These are phyloP conservation scores for Didymella pinodella DNA, from an alignment of 2,329 filamentous ascomycete species.

Conservation along the genomic window DNA sequence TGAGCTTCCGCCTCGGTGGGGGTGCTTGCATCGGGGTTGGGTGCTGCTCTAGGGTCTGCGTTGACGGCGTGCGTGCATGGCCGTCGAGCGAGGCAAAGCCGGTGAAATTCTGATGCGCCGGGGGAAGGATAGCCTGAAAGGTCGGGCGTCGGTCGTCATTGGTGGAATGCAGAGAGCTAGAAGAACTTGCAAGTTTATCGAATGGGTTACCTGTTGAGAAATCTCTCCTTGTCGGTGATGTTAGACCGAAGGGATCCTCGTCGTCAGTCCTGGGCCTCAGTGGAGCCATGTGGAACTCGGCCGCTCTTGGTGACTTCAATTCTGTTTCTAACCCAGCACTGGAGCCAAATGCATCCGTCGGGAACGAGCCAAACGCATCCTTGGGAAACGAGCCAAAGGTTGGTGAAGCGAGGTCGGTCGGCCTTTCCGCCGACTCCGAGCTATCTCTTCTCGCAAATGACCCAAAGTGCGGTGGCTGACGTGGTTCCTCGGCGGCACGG, in stretches of 20 bases:
- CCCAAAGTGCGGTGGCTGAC: constrained; percentile 1
- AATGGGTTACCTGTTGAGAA: constrained; percentile 46
- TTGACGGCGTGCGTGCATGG: constrained; percentile 41
- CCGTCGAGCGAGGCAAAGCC: constrained; percentile 49
- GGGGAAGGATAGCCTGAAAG: constrained; percentile 48
- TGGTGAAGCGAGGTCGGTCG: constrained; percentile 45
- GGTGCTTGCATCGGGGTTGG: constrained; percentile 22
- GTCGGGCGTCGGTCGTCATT: constrained; percentile 44
- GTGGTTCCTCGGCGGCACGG: constrained; percentile 9
- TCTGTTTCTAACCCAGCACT: constrained; percentile 45
- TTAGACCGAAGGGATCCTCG: constrained; percentile 49
- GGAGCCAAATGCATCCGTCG: constrained; percentile 40
- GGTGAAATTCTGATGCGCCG: constrained; percentile 44
- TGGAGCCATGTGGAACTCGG: constrained; percentile 51
- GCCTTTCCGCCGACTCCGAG: neutral
- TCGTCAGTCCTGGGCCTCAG: constrained; percentile 43
- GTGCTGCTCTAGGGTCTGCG: constrained; percentile 20
- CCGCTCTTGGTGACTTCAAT: constrained; percentile 44
- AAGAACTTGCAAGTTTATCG: constrained; percentile 30
- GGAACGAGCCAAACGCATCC: constrained; percentile 43
- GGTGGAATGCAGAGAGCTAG: constrained; percentile 28
- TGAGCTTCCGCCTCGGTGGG: constrained; percentile 21
- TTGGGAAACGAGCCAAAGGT: constrained; percentile 49
- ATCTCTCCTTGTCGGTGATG: constrained; percentile 53
- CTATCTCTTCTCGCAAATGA: neutral